Conservation (phyloP, 768 basidiomycete genomes). For the Mycena vulgaris region DNA sequence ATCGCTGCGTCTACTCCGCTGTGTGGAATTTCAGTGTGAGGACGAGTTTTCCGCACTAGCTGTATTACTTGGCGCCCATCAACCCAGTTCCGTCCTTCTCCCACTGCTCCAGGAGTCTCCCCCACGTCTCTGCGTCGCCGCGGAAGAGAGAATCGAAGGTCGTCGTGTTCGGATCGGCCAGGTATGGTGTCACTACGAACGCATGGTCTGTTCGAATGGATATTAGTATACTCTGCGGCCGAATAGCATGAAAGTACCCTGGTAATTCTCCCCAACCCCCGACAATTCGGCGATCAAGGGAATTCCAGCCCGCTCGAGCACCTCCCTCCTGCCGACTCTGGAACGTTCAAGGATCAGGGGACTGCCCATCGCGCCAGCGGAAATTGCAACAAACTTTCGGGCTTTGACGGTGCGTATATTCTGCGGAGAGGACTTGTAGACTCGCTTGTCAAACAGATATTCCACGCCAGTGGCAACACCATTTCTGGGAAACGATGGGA, state of each 20-base stretch:
- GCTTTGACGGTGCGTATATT: conserved; percentile 41
- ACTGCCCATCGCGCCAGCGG: conserved; percentile 56
- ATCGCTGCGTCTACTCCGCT: conserved; percentile 39
- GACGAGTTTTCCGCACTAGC: too few species aligned
- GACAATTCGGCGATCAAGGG: conserved; percentile 52
- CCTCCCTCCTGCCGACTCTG: conserved; percentile 53
- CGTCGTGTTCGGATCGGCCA: conserved; percentile 8
- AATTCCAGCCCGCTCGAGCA: conserved; percentile 49
- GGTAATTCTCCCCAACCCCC: conserved; percentile 58
- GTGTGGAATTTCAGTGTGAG: background rate
- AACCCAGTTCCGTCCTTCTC: conserved; percentile 50
- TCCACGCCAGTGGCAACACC: conserved; percentile 33
- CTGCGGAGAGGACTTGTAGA: conserved; percentile 31
- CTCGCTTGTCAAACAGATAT: conserved; percentile 31
- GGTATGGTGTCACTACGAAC: conserved; percentile 26
- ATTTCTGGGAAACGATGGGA: too few species aligned
- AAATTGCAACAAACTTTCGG: conserved; percentile 54
- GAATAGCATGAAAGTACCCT: too few species aligned
- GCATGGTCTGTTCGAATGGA: conserved; percentile 16
- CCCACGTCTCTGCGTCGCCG: conserved; percentile 31
- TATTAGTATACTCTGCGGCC: conserved; percentile 23
- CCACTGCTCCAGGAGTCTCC: conserved; percentile 44
- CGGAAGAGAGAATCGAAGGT: conserved; percentile 17
- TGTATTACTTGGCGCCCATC: conserved; percentile 53
- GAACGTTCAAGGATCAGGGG: conserved; percentile 67